Percentiles rank a stretch among this genome's conserved stretches.
These are phyloP conservation scores for Apodospora peruviana DNA, from an alignment of 495 filamentous ascomycete genomes.

Conservation along the genomic window DNA sequence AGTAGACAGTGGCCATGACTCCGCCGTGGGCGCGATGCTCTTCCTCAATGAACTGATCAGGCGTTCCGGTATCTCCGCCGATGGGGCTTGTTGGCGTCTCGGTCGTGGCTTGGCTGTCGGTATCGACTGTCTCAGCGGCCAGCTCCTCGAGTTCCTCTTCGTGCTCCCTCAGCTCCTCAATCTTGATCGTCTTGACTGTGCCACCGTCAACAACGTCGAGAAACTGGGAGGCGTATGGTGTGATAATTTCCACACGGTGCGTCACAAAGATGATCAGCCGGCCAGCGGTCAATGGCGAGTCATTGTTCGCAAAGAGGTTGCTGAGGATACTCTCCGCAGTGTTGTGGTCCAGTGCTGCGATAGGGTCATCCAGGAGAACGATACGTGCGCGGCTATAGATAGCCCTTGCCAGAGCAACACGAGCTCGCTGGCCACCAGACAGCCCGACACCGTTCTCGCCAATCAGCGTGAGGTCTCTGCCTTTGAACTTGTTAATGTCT, in stretches of 20 bases:
- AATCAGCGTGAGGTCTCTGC: conserved; percentile 90
- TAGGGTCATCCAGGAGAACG: conserved; percentile 88
- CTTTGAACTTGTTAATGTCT: conserved; percentile 83
- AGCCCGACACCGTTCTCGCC: conserved; percentile 95
- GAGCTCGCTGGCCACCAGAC: conserved; percentile 91
- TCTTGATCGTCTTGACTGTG: conserved; percentile 43
- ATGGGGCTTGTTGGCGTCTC: conserved; percentile 6
- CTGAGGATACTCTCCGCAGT: conserved; percentile 68
- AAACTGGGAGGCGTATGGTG: conserved; percentile 59
- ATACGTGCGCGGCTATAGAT: conserved; percentile 90
- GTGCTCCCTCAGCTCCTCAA: conserved; percentile 17
- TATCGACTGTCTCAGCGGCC: conserved; percentile 5
- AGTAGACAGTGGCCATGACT: conserved; percentile 69
- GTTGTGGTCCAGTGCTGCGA: conserved; percentile 88
- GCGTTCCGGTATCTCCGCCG: conserved; percentile 33
- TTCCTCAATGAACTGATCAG: conserved; percentile 78
- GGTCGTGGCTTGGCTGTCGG: neutral
- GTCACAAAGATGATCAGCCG: conserved; percentile 69
- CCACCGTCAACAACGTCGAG: conserved; percentile 57
- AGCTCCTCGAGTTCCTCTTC: conserved; percentile 19
- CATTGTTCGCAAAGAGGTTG: conserved; percentile 51
- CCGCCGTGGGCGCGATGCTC: conserved; percentile 71
- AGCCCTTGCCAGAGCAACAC: conserved; percentile 85
- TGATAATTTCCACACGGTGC: conserved; percentile 67
- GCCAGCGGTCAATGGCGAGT: conserved; percentile 54